Base-by-base conservation (phyloP, 2,329 filamentous ascomycete species). In the Aspergillus neoniger region DNA sequence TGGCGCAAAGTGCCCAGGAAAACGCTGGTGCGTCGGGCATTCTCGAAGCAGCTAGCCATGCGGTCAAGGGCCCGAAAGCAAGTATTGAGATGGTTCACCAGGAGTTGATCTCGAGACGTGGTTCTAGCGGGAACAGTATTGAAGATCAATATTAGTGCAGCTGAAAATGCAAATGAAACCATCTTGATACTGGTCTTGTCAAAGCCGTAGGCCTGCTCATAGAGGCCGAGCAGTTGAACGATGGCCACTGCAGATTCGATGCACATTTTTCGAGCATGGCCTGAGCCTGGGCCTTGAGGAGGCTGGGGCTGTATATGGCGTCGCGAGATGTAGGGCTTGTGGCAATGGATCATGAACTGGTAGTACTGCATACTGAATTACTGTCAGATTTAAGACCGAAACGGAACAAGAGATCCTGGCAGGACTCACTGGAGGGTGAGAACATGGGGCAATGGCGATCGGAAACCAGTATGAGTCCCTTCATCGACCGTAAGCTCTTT, bases 141-240 rank as follows among this genome's bases (percentile, higher is more conserved):
- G 38, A 76, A 77, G 4, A 76, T 72, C 6, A 77, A 67, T 68
- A 77, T 77, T 4, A 80, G 67, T 1, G 77, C 77, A 1, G 79
- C 78, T 14, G 76, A 78, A 65, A 79, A 80, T 14, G 79, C 77
- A 17, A 80, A 78, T n/a, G 74, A 73, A 9, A 80, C 76, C 0
- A 77, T 76, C 53, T 79, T 73, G 59, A 79, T 76, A 66, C 79
- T 80, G 67, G 79, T 76, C n/a, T 74, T 69, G 21, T 75, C 73
- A 69, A 79, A 78, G 1, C 76, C 76, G 60, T 79, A 80, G 28
- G 74, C 70, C 15, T 71, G 73, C 48, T 79, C 76, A 62, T 80
- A 80, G 5, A 76, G 67, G 17, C 73, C 71, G 14, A 81, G 71
- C 0, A 81, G 70, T 2, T 72, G 67, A n/a, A 79, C 75, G 14